Evolutionary conservation across 2,329 filamentous ascomycete species (phyloP), one percentile per base, ranked within the genome.

Genomic region (Colletotrichum orbiculare): DNA sequence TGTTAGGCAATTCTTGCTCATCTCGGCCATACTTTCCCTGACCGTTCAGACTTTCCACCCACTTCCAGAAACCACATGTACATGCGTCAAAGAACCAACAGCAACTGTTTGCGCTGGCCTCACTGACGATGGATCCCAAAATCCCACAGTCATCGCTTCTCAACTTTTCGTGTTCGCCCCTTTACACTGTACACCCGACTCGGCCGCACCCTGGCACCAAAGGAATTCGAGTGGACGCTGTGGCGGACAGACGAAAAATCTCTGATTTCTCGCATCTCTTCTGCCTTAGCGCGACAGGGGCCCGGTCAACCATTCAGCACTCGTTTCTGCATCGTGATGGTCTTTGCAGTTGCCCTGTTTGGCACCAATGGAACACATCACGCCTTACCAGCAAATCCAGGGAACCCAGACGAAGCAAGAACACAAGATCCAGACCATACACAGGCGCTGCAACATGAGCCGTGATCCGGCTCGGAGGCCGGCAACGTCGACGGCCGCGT

Each of bases 1-100:
- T 35, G 48, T 55, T 61, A 53, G 62, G 62, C 62, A 56, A 53
- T 43, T 56, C 58, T 43, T 53, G 35, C 47, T 62, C 47, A 17
- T 62, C 62, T 65, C 58, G 58, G 62, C 52, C 62, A 53, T 52
- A 47, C 58, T 39, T 65, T 54, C 62, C 62, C 41, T 62, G 41
- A 41, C 13, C 46, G 41, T 38, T 39, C 50, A 45, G 46, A 52
- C 50, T 61, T 38, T 4, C 6, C 37, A 41, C n/a, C 39, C 25
- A 25, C 35, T 12, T 8, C 45, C 55, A 10, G 25, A 58, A 52
- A 52, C 56, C 25, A 50, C 49, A 37, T 46, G 39, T 12, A 60
- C 48, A 41, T 60, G 55, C 54, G 52, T n/a, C 46, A 11, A 17
- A 45, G 33, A 42, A 13, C 52, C 43, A 41, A 45, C 55, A 48